Conservation (phyloP, 192 early-diverging fungal species). For the Backusella macrospora region DNA sequence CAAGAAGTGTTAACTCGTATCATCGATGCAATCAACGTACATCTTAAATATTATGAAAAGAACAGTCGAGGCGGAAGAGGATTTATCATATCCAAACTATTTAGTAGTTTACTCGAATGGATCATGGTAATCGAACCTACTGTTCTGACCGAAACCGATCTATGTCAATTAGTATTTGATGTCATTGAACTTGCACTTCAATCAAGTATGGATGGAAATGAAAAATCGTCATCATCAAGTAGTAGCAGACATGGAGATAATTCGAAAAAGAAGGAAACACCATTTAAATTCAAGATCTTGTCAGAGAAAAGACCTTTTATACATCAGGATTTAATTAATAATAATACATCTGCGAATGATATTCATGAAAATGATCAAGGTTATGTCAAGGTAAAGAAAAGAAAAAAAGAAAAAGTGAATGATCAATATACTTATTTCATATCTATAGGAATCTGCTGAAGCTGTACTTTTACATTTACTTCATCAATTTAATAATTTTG, state of each 20-base stretch:
- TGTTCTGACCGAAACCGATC: constrained; percentile 62
- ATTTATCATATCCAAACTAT: constrained; percentile 63
- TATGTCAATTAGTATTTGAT: constrained; percentile 70
- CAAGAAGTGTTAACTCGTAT: constrained; percentile 67
- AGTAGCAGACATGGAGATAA: constrained; percentile 35
- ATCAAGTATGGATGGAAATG: not conserved
- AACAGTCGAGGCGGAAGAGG: constrained; percentile 44
- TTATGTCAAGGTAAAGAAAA: constrained; percentile 35
- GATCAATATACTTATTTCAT: not conserved
- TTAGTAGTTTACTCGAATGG: constrained; percentile 75
- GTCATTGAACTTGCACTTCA: constrained; percentile 58
- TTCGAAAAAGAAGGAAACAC: constrained; percentile 28
- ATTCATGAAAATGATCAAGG: constrained; percentile 28
- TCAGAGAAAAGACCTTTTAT: constrained; percentile 32
- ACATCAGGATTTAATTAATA: constrained; percentile 19
- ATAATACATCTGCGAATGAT: constrained; percentile 13
- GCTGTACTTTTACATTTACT: constrained; percentile 69
- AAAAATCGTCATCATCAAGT: not conserved
- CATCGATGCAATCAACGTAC: constrained; percentile 68
- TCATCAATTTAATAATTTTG: constrained; percentile 70
- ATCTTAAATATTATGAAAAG: constrained; percentile 57
- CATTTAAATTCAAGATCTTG: constrained; percentile 37
- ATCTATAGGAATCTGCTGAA: constrained; percentile 68
- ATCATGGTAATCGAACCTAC: constrained; percentile 68
- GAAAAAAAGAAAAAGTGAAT: no score